Conservation (phyloP, 495 filamentous ascomycete genomes). For the Hyaloscypha finlandica region DNA sequence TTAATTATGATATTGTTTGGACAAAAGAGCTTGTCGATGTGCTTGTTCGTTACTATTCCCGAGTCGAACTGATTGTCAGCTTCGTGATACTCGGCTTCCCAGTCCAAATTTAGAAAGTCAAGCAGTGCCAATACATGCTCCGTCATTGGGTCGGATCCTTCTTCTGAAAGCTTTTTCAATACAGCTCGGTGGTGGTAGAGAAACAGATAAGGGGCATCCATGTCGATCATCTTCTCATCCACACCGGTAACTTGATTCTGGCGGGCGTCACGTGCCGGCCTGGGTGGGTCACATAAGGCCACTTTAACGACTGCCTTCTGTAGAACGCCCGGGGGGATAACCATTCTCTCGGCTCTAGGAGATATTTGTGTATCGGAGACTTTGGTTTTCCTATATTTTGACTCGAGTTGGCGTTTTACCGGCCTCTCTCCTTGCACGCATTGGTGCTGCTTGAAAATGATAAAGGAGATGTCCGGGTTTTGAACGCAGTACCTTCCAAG, state of each 20-base stretch:
- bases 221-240: conserved; percentile 1
- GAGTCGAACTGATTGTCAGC: conserved; percentile 1
- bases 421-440: background rate
- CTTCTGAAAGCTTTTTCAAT: conserved; percentile 1
- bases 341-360: conserved; percentile 3
- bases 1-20: conserved; percentile 8
- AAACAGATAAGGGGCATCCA: conserved; percentile 15
- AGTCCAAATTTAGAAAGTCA: background rate
- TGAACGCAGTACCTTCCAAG: conserved; percentile 4
- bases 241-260: background rate
- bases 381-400: background rate
- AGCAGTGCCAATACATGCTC: background rate
- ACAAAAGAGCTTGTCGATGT: conserved; percentile 12
- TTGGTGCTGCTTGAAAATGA: conserved; percentile 8
- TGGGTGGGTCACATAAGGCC: background rate
- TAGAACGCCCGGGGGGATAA: background rate
- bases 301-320: conserved; percentile 3
- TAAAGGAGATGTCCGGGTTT: conserved; percentile 12
- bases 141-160: conserved; percentile 4
- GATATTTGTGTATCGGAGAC: conserved; percentile 1
- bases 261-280: background rate
- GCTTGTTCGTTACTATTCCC: conserved; percentile 11
- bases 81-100: conserved; percentile 3
- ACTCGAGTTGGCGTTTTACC: background rate
- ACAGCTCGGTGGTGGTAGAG: conserved; percentile 12